Evolutionary conservation across 228 moss, liverwort and hornwort species (phyloP).

Genomic region (Sphagnum magellanicum): DNA sequence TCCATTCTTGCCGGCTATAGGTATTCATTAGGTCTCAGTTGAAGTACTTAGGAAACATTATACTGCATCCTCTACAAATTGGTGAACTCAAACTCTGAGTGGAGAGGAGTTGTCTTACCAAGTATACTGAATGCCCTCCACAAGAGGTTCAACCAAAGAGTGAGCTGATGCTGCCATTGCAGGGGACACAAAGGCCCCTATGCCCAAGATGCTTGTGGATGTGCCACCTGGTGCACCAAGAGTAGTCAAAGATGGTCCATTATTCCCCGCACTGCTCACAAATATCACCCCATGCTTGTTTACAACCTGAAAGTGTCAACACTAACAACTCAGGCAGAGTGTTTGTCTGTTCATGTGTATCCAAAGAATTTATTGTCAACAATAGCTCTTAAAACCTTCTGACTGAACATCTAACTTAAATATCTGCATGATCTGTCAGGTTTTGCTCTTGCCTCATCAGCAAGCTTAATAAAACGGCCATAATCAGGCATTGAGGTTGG

Average conservation of each 20-base stretch:
- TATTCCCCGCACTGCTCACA: constrained; percentile 95
- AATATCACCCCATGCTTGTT: constrained; percentile 91
- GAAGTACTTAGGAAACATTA: too few relatives aligned
- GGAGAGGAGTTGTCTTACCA: constrained; percentile 39
- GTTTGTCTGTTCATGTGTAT: too few relatives aligned
- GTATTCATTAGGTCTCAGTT: too few relatives aligned
- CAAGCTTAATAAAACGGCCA: constrained; percentile 90
- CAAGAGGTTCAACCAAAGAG: constrained; percentile 79
- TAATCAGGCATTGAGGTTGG: constrained; percentile 77
- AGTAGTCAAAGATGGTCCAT: constrained; percentile 92
- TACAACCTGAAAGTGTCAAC: constrained; percentile 53
- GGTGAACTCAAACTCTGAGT: not conserved
- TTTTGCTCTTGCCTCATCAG: constrained; percentile 56
- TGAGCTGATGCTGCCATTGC: constrained; percentile 90
- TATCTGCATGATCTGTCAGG: too few relatives aligned
- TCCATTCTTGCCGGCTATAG: too few relatives aligned
- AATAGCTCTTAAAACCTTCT: too few relatives aligned
- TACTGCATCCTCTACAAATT: not conserved
- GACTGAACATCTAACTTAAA: too few relatives aligned
- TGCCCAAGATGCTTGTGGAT: constrained; percentile 78
- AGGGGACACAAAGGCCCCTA: constrained; percentile 94
- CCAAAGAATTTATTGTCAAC: too few relatives aligned
- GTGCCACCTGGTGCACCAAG: constrained; percentile 94
- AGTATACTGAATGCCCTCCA: constrained; percentile 82
- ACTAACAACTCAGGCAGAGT: not conserved